Evolutionary conservation across 2,329 filamentous ascomycete genomes (phyloP).

Genomic region (Elsinoe perseae): DNA sequence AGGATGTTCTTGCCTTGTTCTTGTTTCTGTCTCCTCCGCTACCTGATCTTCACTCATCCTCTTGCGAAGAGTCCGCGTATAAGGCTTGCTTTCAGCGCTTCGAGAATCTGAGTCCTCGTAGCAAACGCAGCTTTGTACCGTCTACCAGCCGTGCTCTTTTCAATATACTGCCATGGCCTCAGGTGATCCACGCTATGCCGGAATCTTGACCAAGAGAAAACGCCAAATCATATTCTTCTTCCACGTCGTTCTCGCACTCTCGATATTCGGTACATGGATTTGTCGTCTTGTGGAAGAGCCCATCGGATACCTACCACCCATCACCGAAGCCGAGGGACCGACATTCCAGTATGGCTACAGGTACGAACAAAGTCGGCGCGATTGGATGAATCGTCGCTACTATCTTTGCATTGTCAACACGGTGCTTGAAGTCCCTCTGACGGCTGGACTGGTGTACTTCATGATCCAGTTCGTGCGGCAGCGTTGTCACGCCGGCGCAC

Average conservation of each 20-base stretch:
- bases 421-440: not conserved
- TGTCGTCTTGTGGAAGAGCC: not conserved
- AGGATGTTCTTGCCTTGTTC: not conserved
- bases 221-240: not conserved
- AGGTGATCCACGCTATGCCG: not conserved
- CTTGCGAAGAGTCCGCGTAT: too few species aligned
- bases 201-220: not conserved
- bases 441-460: not conserved
- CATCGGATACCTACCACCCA: not conserved
- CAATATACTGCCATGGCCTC: not conserved
- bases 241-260: not conserved
- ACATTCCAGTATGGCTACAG: not conserved
- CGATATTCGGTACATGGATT: not conserved
- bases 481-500: not conserved
- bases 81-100: not conserved
- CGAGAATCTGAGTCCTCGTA: too few species aligned
- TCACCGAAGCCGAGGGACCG: not conserved
- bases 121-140: not conserved
- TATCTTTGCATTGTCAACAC: conserved; percentile 4
- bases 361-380: not conserved
- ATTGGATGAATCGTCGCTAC: not conserved
- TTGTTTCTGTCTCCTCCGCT: too few species aligned
- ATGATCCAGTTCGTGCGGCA: not conserved
- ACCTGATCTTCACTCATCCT: too few species aligned
- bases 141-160: not conserved